Base-by-base conservation (phyloP, 306 rosid species). In the Geum urbanum region DNA sequence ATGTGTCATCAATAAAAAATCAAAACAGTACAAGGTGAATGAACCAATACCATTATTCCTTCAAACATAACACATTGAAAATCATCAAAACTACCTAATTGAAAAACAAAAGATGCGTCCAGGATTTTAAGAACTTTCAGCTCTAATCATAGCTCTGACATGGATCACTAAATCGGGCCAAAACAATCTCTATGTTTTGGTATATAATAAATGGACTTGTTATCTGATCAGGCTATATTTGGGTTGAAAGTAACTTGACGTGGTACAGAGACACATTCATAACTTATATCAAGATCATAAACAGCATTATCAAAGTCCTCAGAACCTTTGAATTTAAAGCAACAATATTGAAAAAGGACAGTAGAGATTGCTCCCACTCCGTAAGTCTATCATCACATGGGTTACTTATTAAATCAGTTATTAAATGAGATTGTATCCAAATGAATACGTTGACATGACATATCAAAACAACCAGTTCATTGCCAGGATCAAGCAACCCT, bases 1-100 rank as follows among this genome's bases (percentile, higher is more conserved):
- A 49, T 20, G 43, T 49, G 63, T 54, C 16, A 39, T 74, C 80
- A 81, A 55, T 62, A 48, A 69, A 32, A 71, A 43, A 79, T 43
- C 10, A 49, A 44, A 75, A 68, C 49, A 37, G 5, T 18, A 56
- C 32, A 66, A 4, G 58, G 40, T 56, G 27, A 67, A 50, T 15
- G 27, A 24, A 66, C 41, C n/a, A 9, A 15, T 27, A 66, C 40
- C 40, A 48, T 47, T 24, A 24, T 43, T 19, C 15, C 9, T 20
- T 41, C 43, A 10, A 13, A 10, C 63, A 32, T 4, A 5, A 35
- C 14, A 14, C 35, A 32, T 27, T 51, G 32, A 51, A 14, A 67
- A 24, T 51, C 47, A 41, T 67, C 72, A 5, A 1, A 32, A 48
- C 48, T 35, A 50, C 40, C 72, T 48, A 66, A 62, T 16, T 2